Conservation (phyloP, 177 flowering plant species). For the Vitis hybrid region DNA sequence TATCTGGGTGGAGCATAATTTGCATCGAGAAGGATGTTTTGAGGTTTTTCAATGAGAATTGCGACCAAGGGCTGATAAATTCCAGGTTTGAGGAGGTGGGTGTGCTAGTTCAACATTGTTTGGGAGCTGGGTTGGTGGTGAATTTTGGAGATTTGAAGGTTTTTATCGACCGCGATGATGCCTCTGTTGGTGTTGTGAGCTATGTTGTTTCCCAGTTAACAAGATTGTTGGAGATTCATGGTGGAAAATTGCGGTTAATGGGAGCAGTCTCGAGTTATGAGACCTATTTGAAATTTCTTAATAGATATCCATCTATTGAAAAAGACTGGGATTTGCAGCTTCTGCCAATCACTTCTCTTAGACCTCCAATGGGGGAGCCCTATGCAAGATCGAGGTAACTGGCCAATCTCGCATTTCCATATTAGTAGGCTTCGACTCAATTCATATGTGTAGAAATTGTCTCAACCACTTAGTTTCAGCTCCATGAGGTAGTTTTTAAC, state of each 20-base stretch:
- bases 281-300: constrained; percentile 56
- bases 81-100: constrained; percentile 45
- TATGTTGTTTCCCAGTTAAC: constrained; percentile 43
- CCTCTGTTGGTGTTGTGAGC: constrained; percentile 24
- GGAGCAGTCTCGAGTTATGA: constrained; percentile 60
- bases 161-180: constrained; percentile 30
- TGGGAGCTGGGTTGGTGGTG: constrained; percentile 56
- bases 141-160: constrained; percentile 67
- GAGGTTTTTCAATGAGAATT: constrained; percentile 22
- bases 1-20: constrained; percentile 45
- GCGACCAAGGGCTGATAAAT: constrained; percentile 24
- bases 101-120: constrained; percentile 21
- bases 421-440: too few species aligned
- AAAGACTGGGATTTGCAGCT: constrained; percentile 90
- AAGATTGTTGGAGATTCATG: constrained; percentile 39
- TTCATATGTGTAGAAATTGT: too few species aligned
- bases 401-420: background rate
- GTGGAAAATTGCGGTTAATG: constrained; percentile 64
- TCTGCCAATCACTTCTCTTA: constrained; percentile 68
- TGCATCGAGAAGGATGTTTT: constrained; percentile 46
- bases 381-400: constrained; percentile 60
- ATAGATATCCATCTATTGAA: constrained; percentile 61
- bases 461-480: too few species aligned
- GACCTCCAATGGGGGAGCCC: constrained; percentile 42
- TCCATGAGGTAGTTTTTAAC: too few species aligned